These are phyloP conservation scores for Senecio squalidus DNA, from an alignment of 140 eudicot genomes.

Conservation along the genomic window DNA sequence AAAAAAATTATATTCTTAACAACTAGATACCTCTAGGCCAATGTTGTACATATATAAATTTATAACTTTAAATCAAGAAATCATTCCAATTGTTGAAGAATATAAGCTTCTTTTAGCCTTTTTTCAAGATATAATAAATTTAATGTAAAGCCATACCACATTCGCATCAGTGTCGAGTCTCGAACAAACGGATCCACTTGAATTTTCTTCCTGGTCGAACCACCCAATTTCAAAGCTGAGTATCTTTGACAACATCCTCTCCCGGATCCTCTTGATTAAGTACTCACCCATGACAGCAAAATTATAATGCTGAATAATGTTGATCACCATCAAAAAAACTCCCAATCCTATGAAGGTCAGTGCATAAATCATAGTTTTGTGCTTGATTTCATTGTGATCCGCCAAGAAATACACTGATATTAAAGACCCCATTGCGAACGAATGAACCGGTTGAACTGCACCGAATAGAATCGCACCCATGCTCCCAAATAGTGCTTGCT, in stretches of 20 bases:
- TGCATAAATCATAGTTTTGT: slow-evolving; percentile 31
- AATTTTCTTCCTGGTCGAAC: slow-evolving; percentile 46
- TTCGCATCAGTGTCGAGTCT: slow-evolving; percentile 45
- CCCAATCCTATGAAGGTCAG: neutral
- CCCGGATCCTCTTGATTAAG: slow-evolving; percentile 13
- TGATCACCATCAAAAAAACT: neutral
- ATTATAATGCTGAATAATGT: slow-evolving; percentile 11
- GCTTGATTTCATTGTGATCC: slow-evolving; percentile 34
- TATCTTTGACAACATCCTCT: slow-evolving; percentile 10
- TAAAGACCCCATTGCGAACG: slow-evolving; percentile 39
- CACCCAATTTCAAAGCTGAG: slow-evolving; percentile 19
- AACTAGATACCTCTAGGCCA: no score
- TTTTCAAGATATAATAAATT: no score
- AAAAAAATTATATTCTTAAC: no score
- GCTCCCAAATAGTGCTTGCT: slow-evolving; percentile 34
- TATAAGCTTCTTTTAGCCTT: no score
- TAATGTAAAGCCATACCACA: slow-evolving; percentile 25
- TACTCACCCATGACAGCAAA: slow-evolving; percentile 15
- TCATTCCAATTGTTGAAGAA: no score
- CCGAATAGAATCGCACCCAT: slow-evolving; percentile 39
- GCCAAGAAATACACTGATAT: slow-evolving; percentile 43
- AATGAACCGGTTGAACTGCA: slow-evolving; percentile 42
- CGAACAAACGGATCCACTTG: slow-evolving; percentile 39
- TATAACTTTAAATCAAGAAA: no score
- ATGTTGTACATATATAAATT: no score